Base-by-base conservation (phyloP, 75 land plant species). In the Larix kaempferi region DNA sequence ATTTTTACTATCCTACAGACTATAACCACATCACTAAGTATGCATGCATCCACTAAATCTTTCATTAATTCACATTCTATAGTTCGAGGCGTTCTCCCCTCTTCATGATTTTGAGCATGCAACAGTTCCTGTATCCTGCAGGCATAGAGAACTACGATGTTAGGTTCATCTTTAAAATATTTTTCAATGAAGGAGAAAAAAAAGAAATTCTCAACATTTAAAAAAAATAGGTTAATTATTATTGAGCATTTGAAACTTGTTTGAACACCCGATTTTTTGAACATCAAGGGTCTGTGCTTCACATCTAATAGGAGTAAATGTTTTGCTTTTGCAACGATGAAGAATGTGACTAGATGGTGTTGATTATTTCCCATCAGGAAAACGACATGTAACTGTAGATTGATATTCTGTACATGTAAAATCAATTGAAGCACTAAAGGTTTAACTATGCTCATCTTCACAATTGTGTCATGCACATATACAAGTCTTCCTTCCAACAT, bases 31-130 rank as follows among this genome's bases (percentile, higher is more conserved):
- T 96, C 97, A 59, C 99, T 97, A 74, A 97, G 99, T 29, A 96
- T 89, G 82, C 98, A 96, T 29, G 88, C 80, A 85, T 94, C 98
- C 66, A 96, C 99, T 54, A 96, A 89, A 81, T 96, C 99, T 85
- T 94, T 89, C 75, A 89, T 90, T 74, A 96, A 74, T 88, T 96
- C 99, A 85, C 97, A 94, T 72, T 96, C 99, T 17, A 96, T 93
- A 19, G 93, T 96, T 23, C 99, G 89, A 73, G 99, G 99, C 83
- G 94, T 89, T 55, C 99, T 84, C 12, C 99, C 99, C 83, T 96
- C 98, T 89, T 96, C 99, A 76, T 96, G 90, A 67, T 83, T 86
- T 71, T 92, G 90, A 49, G 86, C 63, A 58, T 82, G 85, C 33
- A 78, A 75, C 27, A 92, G 62, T 74, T 96, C 99, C 82, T 96